Conservation (phyloP, 441 rosid species). For the Syzygium syzygioides region DNA sequence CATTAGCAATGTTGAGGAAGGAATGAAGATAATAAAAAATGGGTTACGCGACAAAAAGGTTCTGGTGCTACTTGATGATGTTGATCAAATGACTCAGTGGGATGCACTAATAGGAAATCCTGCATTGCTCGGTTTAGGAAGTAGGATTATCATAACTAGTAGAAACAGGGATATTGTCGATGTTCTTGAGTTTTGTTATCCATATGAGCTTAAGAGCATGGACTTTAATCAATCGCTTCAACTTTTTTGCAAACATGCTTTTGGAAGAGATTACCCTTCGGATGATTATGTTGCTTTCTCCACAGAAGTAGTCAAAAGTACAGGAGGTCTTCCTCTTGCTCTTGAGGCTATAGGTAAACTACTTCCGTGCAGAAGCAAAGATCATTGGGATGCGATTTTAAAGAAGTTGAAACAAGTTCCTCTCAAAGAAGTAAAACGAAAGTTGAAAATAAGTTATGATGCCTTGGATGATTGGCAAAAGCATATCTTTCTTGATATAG, state of each 20-base stretch:
- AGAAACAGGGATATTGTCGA: not conserved
- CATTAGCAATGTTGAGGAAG: not conserved
- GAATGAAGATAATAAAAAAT: not conserved
- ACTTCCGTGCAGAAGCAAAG: not conserved
- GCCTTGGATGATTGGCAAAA: not conserved
- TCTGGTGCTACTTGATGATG: not conserved
- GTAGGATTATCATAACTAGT: not conserved
- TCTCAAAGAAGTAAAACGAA: not conserved
- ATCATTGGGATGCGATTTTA: not conserved
- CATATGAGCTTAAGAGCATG: not conserved
- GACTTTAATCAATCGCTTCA: not conserved
- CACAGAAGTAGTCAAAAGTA: not conserved
- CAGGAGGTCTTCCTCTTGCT: constrained; percentile 1
- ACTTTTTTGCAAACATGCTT: not conserved
- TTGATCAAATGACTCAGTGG: not conserved
- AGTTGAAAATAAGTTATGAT: not conserved
- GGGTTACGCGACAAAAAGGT: not conserved
- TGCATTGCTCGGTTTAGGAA: not conserved
- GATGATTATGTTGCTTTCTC: not conserved
- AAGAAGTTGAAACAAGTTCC: not conserved
- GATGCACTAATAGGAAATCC: not conserved
- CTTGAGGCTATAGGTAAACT: not conserved
- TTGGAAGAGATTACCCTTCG: not conserved
- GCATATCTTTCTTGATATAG: not conserved
- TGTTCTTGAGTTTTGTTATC: not conserved